Conservation (phyloP, 768 basidiomycete species). For the Leccinum longicurvipes region DNA sequence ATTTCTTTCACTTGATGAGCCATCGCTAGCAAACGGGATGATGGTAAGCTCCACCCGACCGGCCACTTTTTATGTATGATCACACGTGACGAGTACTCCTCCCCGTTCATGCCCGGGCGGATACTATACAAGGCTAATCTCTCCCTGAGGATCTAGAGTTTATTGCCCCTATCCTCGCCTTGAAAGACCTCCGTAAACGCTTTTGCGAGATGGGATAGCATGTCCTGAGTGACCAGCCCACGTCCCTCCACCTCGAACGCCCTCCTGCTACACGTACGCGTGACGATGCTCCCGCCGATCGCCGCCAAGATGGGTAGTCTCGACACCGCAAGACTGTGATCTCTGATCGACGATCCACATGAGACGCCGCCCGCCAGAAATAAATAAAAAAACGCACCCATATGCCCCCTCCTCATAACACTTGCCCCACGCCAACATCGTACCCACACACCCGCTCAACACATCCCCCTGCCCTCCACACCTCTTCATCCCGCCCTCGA, state of each 20-base stretch:
- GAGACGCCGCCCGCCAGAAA: not conserved
- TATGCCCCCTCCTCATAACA: slow-evolving; percentile 86
- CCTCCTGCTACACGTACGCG: slow-evolving; percentile 73
- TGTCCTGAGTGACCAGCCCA: slow-evolving; percentile 78
- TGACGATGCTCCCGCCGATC: slow-evolving; percentile 83
- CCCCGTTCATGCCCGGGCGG: too few species aligned
- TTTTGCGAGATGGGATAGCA: slow-evolving; percentile 58
- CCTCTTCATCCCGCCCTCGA: slow-evolving; percentile 80
- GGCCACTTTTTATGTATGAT: slow-evolving; percentile 18
- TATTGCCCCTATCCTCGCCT: slow-evolving; percentile 24
- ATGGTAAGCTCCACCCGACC: not conserved
- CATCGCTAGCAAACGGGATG: slow-evolving; percentile 30
- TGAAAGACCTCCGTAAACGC: slow-evolving; percentile 71
- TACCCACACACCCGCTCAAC: slow-evolving; percentile 81
- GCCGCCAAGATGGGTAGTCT: slow-evolving; percentile 82
- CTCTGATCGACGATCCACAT: slow-evolving; percentile 34
- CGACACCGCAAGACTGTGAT: slow-evolving; percentile 52
- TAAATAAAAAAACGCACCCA: slow-evolving; percentile 45
- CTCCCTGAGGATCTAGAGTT: too few species aligned
- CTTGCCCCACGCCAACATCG: slow-evolving; percentile 92
- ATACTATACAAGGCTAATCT: too few species aligned
- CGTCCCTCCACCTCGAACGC: slow-evolving; percentile 78
- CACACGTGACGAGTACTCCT: too few species aligned
- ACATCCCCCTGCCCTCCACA: slow-evolving; percentile 98
- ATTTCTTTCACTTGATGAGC: slow-evolving; percentile 58